Evolutionary conservation across 306 rosid genomes (phyloP), one percentile per base, ranked within the genome.

Genomic region (Heteromeles arbutifolia): DNA sequence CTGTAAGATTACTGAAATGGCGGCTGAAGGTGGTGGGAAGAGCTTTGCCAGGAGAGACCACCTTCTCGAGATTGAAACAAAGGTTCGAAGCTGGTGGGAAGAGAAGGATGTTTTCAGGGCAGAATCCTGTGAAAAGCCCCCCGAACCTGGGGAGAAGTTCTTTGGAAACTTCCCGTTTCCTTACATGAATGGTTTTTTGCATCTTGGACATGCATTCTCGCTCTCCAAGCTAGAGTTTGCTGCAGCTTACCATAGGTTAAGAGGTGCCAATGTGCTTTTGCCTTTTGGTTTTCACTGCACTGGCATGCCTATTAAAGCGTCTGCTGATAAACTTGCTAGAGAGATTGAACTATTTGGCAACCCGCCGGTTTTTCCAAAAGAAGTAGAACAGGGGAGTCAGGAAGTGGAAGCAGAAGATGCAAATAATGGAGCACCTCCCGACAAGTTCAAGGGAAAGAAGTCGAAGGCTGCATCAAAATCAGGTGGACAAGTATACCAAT

Each of bases 251-350:
- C 98, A 94, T 68, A 77, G 97, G 64, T 65, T 94, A 22, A 87
- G 92, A 56, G 98, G 98, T 17, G 95, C 97, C 44, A 92, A 92
- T 53, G 98, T 95, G 43, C 86, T 95, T 6, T 77, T 92, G 15
- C 98, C 98, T 11, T 95, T 95, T 21, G 97, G 84, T 26, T 95
- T 95, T 72, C 98, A 95, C 68, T 95, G 98, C 90, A 95, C 98
- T 0, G 98, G 98, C 68, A 90, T 95, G 98, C 98, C 98, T 0
- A 92, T 95, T 81, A 95, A 95, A 75, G 98, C 98, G 44, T 90
- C 97, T 0, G 97, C 98, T 1, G 98, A 95, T 83, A 95, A 95
- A 56, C 89, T 95, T 50, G 87, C 88, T 2, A 82, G 97, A 56
- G 98, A 94, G 83, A 88, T 94, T 50, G 82, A 86, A 17, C 70